Evolutionary conservation across 2,329 filamentous ascomycete genomes (phyloP).

Genomic region (Pseudocercospora cruenta): DNA sequence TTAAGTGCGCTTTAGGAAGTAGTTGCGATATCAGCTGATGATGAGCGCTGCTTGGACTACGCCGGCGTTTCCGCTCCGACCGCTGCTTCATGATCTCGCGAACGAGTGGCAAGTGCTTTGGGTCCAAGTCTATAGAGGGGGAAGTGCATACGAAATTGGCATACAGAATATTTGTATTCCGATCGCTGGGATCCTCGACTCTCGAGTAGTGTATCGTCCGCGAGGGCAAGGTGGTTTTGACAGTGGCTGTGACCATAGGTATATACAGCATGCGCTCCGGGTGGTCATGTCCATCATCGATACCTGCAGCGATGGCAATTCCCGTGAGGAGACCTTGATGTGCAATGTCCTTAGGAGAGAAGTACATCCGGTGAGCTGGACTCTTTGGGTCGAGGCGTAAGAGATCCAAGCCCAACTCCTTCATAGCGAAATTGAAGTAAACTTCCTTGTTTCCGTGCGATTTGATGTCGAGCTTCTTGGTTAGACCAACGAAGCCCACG

Average conservation of each 20-base stretch:
- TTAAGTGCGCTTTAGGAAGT: conserved; percentile 89
- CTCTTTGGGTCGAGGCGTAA: conserved; percentile 90
- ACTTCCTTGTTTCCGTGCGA: conserved; percentile 71
- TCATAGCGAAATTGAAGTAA: conserved; percentile 86
- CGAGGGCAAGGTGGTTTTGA: conserved; percentile 90
- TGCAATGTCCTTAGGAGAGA: conserved; percentile 86
- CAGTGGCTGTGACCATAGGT: conserved; percentile 94
- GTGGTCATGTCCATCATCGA: conserved; percentile 86
- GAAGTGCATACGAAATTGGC: conserved; percentile 96
- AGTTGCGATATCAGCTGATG: conserved; percentile 83
- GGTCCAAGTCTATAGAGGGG: conserved; percentile 89
- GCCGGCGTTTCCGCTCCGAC: conserved; percentile 14
- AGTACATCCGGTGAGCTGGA: conserved; percentile 97
- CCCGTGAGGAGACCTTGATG: conserved; percentile 93
- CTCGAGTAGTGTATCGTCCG: conserved; percentile 84
- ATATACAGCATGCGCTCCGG: conserved; percentile 89
- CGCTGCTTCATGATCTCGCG: conserved; percentile 68
- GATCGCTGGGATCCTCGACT: conserved; percentile 70
- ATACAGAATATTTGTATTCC: conserved; percentile 94
- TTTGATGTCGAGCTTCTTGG: conserved; percentile 73
- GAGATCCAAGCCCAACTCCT: conserved; percentile 91
- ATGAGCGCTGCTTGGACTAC: conserved; percentile 20
- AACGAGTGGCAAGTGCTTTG: conserved; percentile 84
- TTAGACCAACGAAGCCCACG: conserved; percentile 85
- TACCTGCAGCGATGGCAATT: conserved; percentile 85